A percentile compares a stretch with the other conserved stretches of the same genome.
These are phyloP conservation scores for Mycena pura DNA, from an alignment of 768 basidiomycete species.

Conservation along the genomic window DNA sequence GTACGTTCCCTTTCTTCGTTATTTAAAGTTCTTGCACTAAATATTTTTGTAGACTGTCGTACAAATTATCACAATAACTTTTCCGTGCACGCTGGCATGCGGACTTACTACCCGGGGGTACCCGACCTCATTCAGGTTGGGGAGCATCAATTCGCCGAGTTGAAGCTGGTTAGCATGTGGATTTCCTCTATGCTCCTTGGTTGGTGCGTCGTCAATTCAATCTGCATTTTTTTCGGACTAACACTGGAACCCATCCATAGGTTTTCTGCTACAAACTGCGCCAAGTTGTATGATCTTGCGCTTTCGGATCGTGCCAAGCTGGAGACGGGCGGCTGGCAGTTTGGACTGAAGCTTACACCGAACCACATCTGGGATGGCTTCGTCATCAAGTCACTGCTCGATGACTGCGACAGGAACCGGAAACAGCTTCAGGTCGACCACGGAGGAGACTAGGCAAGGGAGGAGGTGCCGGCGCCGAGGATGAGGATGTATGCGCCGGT, in stretches of 20 bases:
- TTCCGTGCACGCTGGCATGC: conserved; percentile 15
- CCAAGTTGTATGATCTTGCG: conserved; percentile 20
- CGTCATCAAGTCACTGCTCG: conserved; percentile 32
- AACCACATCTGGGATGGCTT: conserved; percentile 41
- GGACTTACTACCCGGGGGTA: conserved; percentile 29
- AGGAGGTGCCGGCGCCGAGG: too few species aligned
- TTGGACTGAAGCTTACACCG: conserved; percentile 23
- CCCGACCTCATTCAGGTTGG: conserved; percentile 31
- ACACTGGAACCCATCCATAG: neutral
- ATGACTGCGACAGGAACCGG: conserved; percentile 23
- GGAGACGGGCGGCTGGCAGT: conserved; percentile 24
- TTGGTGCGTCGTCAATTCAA: conserved; percentile 16
- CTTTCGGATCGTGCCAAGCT: conserved; percentile 12
- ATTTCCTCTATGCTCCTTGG: conserved; percentile 26
- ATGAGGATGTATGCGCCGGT: too few species aligned
- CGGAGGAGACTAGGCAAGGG: conserved; percentile 32
- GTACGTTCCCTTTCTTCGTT: conserved; percentile 20
- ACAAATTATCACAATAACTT: conserved; percentile 33
- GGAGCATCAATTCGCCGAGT: conserved; percentile 35
- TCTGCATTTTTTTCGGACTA: too few species aligned
- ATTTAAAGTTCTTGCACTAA: too few species aligned
- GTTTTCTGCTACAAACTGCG: conserved; percentile 30
- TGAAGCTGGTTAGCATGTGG: conserved; percentile 21
- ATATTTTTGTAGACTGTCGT: conserved; percentile 19
- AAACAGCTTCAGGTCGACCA: conserved; percentile 31